Evolutionary conservation across 306 rosid species (phyloP).

Genomic region (Alnus rubra): DNA sequence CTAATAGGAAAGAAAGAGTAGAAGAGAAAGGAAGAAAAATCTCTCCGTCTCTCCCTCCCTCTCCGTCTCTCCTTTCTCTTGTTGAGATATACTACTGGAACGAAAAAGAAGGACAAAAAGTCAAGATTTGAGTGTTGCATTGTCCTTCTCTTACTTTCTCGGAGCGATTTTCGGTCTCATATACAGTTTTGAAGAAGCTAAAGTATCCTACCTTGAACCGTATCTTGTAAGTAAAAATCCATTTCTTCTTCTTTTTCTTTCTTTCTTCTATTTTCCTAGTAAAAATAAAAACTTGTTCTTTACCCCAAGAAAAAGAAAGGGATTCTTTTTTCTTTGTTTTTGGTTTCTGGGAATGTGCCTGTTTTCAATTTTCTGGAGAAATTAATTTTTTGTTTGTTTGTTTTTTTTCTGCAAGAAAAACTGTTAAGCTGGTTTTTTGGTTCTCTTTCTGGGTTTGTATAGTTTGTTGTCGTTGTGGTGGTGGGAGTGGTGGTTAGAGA

Average conservation of each 20-base stretch:
- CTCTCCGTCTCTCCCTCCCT: background rate
- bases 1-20: background rate
- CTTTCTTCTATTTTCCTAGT: background rate
- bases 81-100: background rate
- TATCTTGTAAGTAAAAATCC: slow-evolving; percentile 19
- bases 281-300: slow-evolving; percentile 8
- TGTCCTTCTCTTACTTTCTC: background rate
- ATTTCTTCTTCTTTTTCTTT: background rate
- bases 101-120: background rate
- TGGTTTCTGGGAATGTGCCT: slow-evolving; percentile 15
- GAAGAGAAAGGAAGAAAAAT: background rate
- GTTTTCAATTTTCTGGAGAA: slow-evolving; percentile 22
- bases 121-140: background rate
- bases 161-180: background rate
- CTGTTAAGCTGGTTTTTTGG: background rate
- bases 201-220: slow-evolving; percentile 4
- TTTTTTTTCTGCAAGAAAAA: background rate
- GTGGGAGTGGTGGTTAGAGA: slow-evolving; percentile 35
- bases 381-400: slow-evolving; percentile 3
- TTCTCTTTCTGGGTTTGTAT: slow-evolving; percentile 23
- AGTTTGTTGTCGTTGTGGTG: slow-evolving; percentile 23
- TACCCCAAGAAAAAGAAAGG: background rate
- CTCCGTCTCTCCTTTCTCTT: background rate
- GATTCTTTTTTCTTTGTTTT: background rate
- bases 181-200: background rate